Conservation (phyloP, 2,329 filamentous ascomycete species). For the Aspergillus niger region DNA sequence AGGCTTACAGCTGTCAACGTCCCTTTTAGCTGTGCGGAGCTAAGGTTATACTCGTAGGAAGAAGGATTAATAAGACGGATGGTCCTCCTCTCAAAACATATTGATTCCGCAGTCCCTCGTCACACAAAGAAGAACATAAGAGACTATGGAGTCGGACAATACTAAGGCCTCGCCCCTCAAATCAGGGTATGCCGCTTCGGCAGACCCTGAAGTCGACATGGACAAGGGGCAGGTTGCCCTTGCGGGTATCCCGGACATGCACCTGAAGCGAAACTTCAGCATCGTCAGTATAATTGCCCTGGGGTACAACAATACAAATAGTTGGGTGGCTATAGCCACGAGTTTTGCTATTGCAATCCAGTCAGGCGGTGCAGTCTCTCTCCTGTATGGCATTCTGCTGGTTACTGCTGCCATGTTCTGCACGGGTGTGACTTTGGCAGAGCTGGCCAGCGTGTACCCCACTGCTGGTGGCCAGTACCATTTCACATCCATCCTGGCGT, state of each 20-base stretch:
- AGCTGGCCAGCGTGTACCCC: constrained; percentile 33
- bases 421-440: constrained; percentile 28
- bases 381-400: constrained; percentile 26
- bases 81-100: not conserved
- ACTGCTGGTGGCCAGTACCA: constrained; percentile 35
- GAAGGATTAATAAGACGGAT: not conserved
- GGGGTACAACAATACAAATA: constrained; percentile 29
- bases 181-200: constrained; percentile 4
- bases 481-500: constrained; percentile 31
- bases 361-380: constrained; percentile 24
- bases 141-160: constrained; percentile 15
- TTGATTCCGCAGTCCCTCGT: not conserved
- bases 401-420: constrained; percentile 25
- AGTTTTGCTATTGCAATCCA: constrained; percentile 30
- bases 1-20: not conserved
- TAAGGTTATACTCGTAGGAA: not conserved
- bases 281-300: constrained; percentile 28
- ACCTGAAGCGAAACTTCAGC: constrained; percentile 28
- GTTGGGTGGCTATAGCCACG: constrained; percentile 28
- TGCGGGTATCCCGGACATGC: constrained; percentile 20
- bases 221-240: constrained; percentile 23
- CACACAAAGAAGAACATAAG: not conserved
- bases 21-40: not conserved
- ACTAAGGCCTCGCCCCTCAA: constrained; percentile 11
- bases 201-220: constrained; percentile 19